phyloP scores from a whole-genome alignment of 495 filamentous ascomycete species.

The Monascus purpureus region DNA sequence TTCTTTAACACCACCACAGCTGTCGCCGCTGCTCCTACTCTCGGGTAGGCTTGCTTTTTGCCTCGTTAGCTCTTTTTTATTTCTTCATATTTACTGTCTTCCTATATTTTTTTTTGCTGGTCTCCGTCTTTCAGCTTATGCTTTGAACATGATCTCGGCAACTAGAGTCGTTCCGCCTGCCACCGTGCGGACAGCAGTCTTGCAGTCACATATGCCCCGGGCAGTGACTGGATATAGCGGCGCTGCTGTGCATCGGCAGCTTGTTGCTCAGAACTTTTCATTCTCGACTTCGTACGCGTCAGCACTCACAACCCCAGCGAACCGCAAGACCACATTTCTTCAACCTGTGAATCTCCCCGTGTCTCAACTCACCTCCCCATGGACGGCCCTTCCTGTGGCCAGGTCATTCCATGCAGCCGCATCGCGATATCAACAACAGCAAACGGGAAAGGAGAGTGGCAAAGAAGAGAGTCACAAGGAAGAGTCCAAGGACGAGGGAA shows the following conservation, averaged over 20 bases:
- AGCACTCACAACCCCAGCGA: slow-evolving; percentile 4
- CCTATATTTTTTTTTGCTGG: slow-evolving; percentile 5
- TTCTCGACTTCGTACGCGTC: slow-evolving; percentile 16
- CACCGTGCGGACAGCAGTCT: slow-evolving; percentile 27
- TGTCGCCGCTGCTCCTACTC: no score
- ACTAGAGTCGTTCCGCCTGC: slow-evolving; percentile 20
- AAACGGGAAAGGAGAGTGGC: slow-evolving; percentile 29
- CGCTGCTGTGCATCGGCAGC: slow-evolving; percentile 44
- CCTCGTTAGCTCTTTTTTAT: no score
- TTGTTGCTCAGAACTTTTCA: slow-evolving; percentile 31
- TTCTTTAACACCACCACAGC: background rate
- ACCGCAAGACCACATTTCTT: slow-evolving; percentile 4
- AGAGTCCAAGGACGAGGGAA: slow-evolving; percentile 42
- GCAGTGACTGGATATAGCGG: slow-evolving; percentile 32
- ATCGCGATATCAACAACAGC: slow-evolving; percentile 24
- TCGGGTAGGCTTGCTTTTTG: no score
- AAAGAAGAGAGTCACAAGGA: slow-evolving; percentile 18
- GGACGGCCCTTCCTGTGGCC: slow-evolving; percentile 24
- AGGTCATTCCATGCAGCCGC: slow-evolving; percentile 28
- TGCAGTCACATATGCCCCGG: slow-evolving; percentile 20
- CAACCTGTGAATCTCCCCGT: slow-evolving; percentile 14
- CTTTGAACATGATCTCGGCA: slow-evolving; percentile 29
- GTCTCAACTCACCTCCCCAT: slow-evolving; percentile 23
- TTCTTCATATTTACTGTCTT: no score
- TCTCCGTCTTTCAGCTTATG: slow-evolving; percentile 1